Base-by-base conservation (phyloP, 768 basidiomycete species). In the Pulveroboletus sp. region DNA sequence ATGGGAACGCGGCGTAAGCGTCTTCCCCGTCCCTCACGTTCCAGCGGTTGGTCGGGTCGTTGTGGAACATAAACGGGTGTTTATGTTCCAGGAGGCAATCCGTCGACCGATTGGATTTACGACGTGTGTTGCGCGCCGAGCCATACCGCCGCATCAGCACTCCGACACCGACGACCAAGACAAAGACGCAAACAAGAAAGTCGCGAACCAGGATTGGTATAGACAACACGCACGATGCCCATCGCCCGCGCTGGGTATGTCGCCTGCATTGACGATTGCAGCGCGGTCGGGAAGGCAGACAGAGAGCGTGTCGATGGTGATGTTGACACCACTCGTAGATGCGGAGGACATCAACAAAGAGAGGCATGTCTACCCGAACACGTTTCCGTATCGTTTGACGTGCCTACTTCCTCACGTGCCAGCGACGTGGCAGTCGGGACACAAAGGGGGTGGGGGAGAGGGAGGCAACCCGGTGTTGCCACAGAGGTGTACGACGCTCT, bases 1-100 rank as follows among this genome's bases (percentile, higher is more conserved):
- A 49, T 68, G 66, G 66, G 66, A 66, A 49, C 39, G 31, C 30
- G 56, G 59, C 28, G 46, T 64, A 43, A 64, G 64, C 46, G 64
- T 66, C 8, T 66, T 64, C 18, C 51, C 57, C 0, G 15, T 66
- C 6, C 67, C 64, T 1, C 28, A 9, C 2, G 28, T 66, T 31
- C 66, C 66, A 8, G 49, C 35, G 6, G 55, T 59, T 3, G 64
- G 59, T 2, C 64, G 43, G 36, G 42, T 47, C 15, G 38, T 61
- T 7, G 50, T 64, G 27, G 57, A 66, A 9, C 61, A 52, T 18
- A 51, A 37, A 8, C 59, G 59, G 17, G 59, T 66, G 15, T 68
- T 64, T 41, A 50, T 66, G 41, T 62, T 68, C 30, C 56, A 54
- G 18, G 64, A 68, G 39, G 44, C 51, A 18, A 45, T 66, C 42